Base-by-base conservation (phyloP, 768 basidiomycete genomes). In the Leccinum ochraceum region DNA sequence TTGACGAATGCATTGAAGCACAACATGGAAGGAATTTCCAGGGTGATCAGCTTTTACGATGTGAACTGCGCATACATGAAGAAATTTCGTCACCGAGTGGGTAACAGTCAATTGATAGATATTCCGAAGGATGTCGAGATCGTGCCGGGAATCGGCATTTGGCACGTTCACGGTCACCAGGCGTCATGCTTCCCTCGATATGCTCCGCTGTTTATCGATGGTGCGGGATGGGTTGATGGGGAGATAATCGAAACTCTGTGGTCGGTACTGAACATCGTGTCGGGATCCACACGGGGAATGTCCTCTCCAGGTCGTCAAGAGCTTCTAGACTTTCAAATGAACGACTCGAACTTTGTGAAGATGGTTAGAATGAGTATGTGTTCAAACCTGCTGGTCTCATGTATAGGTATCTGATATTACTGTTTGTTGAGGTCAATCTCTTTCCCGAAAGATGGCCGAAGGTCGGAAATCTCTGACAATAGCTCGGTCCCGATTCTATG, bases 81-180 rank as follows among this genome's bases (percentile, higher is more conserved):
- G n/a, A 53, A 62, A 26, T 39, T 62, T 1, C 10, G 6, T 3
- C 0, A 6, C 2, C 22, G 11, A 11, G 3, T 55, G 0, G 1
- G 13, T 7, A 11, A 17, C 0, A 56, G 32, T 65, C 0, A 6
- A 0, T 32, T 22, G 1, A 24, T 61, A 1, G 1, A n/a, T 1
- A 3, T 54, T 14, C 62, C 62, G 0, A 2, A 17, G 0, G 30
- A 44, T 3, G 0, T 65, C 0, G 39, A 57, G 1, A 60, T 74
- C 5, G 56, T 65, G 0, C 53, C 39, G 0, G 69, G 63, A 1
- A 73, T 75, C 10, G 66, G 71, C 0, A 57, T 69, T 0, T 73
- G 69, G 59, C 69, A 74, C 53, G 61, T 73, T 0, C 71, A 74
- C 56, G 72, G 52, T 0, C 70, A 74, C 54, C 56, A 59, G 16